Evolutionary conservation across 805 yeast species (phyloP), one percentile per base, ranked within the genome.

Genomic region (Tetrapisispora namnaoensis): DNA sequence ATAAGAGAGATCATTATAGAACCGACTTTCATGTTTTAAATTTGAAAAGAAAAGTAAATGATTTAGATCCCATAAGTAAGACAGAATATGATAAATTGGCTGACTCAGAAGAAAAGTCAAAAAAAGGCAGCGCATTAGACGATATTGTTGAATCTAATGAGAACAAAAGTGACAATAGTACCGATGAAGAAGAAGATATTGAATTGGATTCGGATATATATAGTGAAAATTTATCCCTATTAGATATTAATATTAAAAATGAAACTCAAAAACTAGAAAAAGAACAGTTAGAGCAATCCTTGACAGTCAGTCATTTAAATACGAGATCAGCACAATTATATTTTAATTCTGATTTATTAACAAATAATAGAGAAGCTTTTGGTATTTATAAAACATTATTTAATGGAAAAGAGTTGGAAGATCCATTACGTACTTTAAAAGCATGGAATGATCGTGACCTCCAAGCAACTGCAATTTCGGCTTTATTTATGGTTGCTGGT

Each of bases 401-500:
- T 55, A 70, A 70, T 36, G 62, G 67, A 2, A 52, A 64, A 0
- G 69, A 70, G n/a, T 60, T 75, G 0, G 57, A 67, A 2, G 63
- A 68, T 3, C 93, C 95, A 0, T 53, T 78, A 7, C 67, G 66
- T n/a, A 60, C 74, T 0, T 55, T 86, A n/a, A 57, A 60, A 28
- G 44, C 56, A 30, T 74, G 75, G 74, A 71, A 58, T 49, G 48
- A 36, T 14, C 42, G 49, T 11, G 53, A 48, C 53, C 63, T 55
- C 37, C 51, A 54, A 14, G 47, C 58, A 1, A 42, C 47, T 0
- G 68, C 69, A 3, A 73, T 74, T 42, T 86, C 95, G 5, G 95
- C 95, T 0, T 65, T 93, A 13, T 77, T 93, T 55, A 87, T 93
- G 96, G 78, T 93, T 47, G 97, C 97, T 16, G 97, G 98, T 41